Evolutionary conservation across 2,329 filamentous ascomycete genomes (phyloP).

Genomic region (Aureobasidium sp.): DNA sequence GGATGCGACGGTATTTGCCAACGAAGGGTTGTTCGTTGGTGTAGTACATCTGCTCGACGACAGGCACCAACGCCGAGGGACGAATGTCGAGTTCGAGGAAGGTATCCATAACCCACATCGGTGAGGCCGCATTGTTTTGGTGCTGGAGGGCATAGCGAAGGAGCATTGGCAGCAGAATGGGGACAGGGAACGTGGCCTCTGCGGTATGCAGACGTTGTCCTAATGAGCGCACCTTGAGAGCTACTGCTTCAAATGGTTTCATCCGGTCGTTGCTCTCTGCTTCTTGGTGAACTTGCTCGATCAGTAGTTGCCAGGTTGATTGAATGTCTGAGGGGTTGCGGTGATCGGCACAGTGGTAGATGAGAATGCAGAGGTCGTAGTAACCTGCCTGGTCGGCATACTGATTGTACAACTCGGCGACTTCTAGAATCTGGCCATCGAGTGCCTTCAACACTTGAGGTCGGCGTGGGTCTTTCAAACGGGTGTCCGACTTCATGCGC

Average conservation of each 20-base stretch:
- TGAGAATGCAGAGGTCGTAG: slow-evolving; percentile 85
- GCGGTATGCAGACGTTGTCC: slow-evolving; percentile 41
- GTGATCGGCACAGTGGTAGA: slow-evolving; percentile 87
- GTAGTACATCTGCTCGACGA: slow-evolving; percentile 60
- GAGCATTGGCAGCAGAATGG: slow-evolving; percentile 46
- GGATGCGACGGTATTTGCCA: slow-evolving; percentile 46
- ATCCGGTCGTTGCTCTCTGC: slow-evolving; percentile 40
- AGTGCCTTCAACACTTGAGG: slow-evolving; percentile 58
- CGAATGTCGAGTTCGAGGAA: slow-evolving; percentile 56
- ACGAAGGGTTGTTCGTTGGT: slow-evolving; percentile 56
- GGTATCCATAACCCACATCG: slow-evolving; percentile 56
- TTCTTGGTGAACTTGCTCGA: slow-evolving; percentile 54
- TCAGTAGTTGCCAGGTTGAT: slow-evolving; percentile 74
- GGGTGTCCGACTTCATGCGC: slow-evolving; percentile 62
- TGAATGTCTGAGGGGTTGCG: slow-evolving; percentile 78
- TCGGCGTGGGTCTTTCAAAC: slow-evolving; percentile 57
- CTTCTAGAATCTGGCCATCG: slow-evolving; percentile 66
- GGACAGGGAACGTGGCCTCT: slow-evolving; percentile 27
- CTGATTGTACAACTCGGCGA: slow-evolving; percentile 86
- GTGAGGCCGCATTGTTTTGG: slow-evolving; percentile 39
- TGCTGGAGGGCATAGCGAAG: slow-evolving; percentile 45
- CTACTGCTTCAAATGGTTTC: slow-evolving; percentile 62
- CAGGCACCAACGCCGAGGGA: slow-evolving; percentile 52
- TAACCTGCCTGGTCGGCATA: slow-evolving; percentile 89
- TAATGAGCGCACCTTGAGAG: slow-evolving; percentile 50